Conservation (phyloP, 352 stramenopile species). For the Phytopythium boreale region DNA sequence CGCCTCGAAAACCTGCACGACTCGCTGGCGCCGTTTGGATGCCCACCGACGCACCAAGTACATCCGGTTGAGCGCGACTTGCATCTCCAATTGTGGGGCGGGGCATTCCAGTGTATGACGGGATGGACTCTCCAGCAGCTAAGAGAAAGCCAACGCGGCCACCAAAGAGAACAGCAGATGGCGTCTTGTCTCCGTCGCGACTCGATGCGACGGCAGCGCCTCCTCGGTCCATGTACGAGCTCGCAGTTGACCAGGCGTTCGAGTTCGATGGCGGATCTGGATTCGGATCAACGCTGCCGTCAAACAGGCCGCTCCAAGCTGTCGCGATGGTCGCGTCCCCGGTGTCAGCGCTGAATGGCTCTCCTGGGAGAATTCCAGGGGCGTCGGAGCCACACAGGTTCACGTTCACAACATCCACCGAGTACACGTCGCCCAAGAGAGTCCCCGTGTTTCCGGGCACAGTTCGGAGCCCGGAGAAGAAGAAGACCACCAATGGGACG, state of each 20-base stretch:
- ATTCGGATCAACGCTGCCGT: conserved; percentile 54
- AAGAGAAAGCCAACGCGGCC: conserved; percentile 6
- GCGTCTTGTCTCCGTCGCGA: neutral
- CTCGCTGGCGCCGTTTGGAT: neutral
- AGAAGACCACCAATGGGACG: conserved; percentile 14
- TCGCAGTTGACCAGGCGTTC: conserved; percentile 57
- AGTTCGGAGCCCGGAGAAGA: conserved; percentile 52
- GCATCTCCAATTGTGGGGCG: neutral
- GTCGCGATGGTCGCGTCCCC: conserved; percentile 13
- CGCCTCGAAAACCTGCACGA: neutral
- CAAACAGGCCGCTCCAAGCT: conserved; percentile 52
- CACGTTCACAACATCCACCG: conserved; percentile 60
- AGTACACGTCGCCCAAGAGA: conserved; percentile 80
- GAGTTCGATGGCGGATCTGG: conserved; percentile 69
- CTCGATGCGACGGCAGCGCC: neutral
- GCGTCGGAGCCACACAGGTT: conserved; percentile 38
- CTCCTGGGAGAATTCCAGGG: neutral
- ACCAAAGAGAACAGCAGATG: neutral
- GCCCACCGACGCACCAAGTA: neutral
- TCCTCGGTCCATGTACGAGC: conserved; percentile 34
- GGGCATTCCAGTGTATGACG: no score
- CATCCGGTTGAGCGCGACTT: neutral
- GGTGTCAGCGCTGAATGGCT: neutral
- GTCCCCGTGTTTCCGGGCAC: conserved; percentile 70
- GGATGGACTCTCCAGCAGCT: neutral